Percentiles rank a stretch among this genome's conserved stretches.
Conservation (phyloP, 345 rosid species). For the Pistacia atlantica region DNA sequence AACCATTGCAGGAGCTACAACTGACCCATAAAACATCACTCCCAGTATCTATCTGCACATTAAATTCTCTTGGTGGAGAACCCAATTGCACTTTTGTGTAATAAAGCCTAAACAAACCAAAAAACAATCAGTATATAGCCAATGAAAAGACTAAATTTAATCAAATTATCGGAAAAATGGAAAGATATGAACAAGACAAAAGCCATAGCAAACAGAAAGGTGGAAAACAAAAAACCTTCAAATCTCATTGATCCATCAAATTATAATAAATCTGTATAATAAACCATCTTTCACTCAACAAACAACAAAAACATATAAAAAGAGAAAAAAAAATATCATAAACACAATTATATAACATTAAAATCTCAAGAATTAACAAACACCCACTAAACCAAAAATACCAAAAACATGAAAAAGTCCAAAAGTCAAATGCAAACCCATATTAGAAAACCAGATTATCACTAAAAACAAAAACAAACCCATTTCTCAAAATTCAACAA, state of each 20-base stretch:
- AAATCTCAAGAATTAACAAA: conserved; percentile 6
- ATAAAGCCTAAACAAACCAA: conserved; percentile 58
- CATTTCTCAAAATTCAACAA: not conserved
- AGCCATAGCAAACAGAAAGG: not conserved
- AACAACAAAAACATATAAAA: not conserved
- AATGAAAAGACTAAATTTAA: conserved; percentile 5
- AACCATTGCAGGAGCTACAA: conserved; percentile 84
- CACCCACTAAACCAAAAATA: conserved; percentile 1
- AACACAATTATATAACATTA: not conserved
- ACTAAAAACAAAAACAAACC: not conserved
- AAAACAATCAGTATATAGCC: not conserved
- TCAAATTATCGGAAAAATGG: not conserved
- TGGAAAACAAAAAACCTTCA: not conserved
- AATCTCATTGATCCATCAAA: conserved; percentile 12
- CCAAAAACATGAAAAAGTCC: not conserved
- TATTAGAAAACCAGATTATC: not conserved
- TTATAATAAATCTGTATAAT: not conserved
- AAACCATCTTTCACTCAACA: conserved; percentile 8
- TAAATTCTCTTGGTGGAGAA: conserved; percentile 79
- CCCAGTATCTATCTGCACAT: conserved; percentile 95
- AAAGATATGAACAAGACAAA: not conserved
- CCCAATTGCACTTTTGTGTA: conserved; percentile 82
- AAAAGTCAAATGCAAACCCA: conserved; percentile 9
- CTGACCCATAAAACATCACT: conserved; percentile 98
- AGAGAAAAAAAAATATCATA: not conserved